Conservation (phyloP, 1,139 yeast genomes). For the Diutina ranongensis region DNA sequence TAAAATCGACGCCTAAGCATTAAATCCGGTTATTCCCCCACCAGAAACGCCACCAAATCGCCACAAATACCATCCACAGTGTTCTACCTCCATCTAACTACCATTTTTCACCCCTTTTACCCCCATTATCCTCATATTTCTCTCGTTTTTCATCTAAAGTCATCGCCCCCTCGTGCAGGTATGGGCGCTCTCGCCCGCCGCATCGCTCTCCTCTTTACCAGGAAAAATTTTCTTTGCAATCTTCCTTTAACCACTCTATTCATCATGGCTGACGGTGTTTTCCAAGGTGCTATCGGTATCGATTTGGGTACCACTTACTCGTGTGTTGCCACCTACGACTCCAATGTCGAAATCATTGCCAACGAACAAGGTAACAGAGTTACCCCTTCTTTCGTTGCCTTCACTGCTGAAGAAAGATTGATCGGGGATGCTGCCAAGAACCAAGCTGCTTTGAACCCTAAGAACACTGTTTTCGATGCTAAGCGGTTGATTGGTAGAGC, state of each 20-base stretch:
- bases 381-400: constrained; percentile 96
- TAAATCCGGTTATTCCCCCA: not conserved
- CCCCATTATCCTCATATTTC: not conserved
- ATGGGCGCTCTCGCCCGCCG: not conserved
- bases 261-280: constrained; percentile 92
- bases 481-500: constrained; percentile 97
- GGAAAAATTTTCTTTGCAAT: not conserved
- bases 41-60: not conserved
- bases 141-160: not conserved
- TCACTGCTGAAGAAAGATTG: constrained; percentile 94
- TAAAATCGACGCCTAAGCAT: not conserved
- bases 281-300: constrained; percentile 99
- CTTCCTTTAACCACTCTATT: not conserved
- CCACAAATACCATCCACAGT: not conserved
- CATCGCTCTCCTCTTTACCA: not conserved
- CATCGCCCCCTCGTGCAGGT: not conserved
- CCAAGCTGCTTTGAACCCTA: constrained; percentile 97
- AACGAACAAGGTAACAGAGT: constrained; percentile 99
- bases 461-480: constrained; percentile 94
- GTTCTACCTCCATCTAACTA: not conserved
- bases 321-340: constrained; percentile 93
- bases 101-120: not conserved
- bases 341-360: constrained; percentile 86
- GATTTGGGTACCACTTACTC: constrained; percentile 99
- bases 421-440: constrained; percentile 99